Evolutionary conservation across 192 early-diverging fungal species (phyloP).

Genomic region (Kickxella alabastrina): DNA sequence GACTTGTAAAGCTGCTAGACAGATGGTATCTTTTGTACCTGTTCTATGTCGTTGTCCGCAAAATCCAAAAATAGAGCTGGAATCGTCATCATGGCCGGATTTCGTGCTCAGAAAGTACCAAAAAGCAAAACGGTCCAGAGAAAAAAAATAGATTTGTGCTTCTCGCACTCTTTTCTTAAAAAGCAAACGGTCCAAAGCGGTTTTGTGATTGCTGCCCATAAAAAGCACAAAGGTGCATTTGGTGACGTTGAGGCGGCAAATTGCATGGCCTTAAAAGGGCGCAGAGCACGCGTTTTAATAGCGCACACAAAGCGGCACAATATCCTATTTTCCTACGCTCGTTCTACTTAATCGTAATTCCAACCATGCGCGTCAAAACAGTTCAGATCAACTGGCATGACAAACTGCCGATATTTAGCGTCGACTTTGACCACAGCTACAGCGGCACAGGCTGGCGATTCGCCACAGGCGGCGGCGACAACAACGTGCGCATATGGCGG

Average conservation of each 20-base stretch:
- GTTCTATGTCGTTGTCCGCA: no score
- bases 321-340: no score
- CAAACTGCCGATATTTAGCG: constrained; percentile 82
- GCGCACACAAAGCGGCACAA: no score
- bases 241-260: no score
- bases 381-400: constrained; percentile 96
- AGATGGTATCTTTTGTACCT: no score
- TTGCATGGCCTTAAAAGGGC: no score
- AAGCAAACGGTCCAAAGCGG: no score
- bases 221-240: neutral
- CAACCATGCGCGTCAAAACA: constrained; percentile 68
- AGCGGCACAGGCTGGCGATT: constrained; percentile 55
- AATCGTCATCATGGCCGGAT: no score
- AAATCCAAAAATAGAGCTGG: neutral
- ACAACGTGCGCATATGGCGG: constrained; percentile 73
- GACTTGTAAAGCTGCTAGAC: no score
- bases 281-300: neutral
- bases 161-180: no score
- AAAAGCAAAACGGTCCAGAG: neutral
- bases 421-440: constrained; percentile 74
- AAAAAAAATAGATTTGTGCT: neutral
- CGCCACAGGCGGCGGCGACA: constrained; percentile 88
- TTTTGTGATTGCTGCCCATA: neutral
- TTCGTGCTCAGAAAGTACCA: no score
- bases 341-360: no score